Evolutionary conservation across 495 filamentous ascomycete species (phyloP).

Genomic region (Aspergillus taichungensis): DNA sequence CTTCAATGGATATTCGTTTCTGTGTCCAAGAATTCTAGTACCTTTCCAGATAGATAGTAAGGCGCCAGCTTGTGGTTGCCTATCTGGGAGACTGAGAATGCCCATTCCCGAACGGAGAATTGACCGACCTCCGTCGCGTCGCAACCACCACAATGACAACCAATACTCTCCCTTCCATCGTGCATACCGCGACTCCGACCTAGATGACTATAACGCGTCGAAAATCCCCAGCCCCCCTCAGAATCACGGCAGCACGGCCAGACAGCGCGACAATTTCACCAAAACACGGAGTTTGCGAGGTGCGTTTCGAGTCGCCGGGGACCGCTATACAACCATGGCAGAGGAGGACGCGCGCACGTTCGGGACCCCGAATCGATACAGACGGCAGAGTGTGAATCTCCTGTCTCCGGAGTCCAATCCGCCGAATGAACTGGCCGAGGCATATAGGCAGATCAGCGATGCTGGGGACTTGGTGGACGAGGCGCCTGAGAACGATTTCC

Average conservation of each 20-base stretch:
- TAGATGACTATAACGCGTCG: constrained; percentile 23
- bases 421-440: constrained; percentile 33
- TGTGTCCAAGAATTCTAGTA: too few species aligned
- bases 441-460: constrained; percentile 38
- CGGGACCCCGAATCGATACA: constrained; percentile 7
- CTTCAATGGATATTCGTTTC: too few species aligned
- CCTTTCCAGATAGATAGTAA: too few species aligned
- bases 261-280: constrained; percentile 23
- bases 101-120: constrained; percentile 15
- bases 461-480: constrained; percentile 33
- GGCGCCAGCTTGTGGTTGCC: too few species aligned
- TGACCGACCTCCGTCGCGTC: constrained; percentile 19
- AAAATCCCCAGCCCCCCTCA: constrained; percentile 20
- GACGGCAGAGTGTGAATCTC: constrained; percentile 4
- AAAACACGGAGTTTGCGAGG: constrained; percentile 30
- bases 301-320: constrained; percentile 24
- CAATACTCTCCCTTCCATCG: constrained; percentile 28
- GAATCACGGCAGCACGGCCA: constrained; percentile 16
- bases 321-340: constrained; percentile 12
- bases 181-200: constrained; percentile 19
- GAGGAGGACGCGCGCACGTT: constrained; percentile 13
- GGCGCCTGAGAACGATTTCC: constrained; percentile 19
- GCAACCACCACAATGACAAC: constrained; percentile 16
- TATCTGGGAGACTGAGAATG: constrained; percentile 9
- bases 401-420: constrained; percentile 29